Conservation (phyloP, 2,329 filamentous ascomycete genomes). For the Fusarium sp. region DNA sequence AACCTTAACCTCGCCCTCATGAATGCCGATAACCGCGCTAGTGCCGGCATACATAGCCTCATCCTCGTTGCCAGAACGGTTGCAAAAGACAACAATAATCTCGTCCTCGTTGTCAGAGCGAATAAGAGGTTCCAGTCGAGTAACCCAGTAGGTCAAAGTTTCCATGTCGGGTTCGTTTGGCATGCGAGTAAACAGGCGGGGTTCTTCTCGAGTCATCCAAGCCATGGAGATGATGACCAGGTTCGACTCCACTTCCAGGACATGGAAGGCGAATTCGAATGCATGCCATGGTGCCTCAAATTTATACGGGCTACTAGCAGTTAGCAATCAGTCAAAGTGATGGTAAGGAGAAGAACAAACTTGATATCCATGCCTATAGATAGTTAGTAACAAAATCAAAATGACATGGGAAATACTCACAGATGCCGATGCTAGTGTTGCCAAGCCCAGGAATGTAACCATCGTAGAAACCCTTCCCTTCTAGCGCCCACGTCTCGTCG, state of each 20-base stretch:
- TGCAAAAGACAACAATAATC: conserved; percentile 77
- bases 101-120: conserved; percentile 65
- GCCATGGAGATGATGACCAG: conserved; percentile 82
- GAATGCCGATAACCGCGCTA: conserved; percentile 76
- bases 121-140: conserved; percentile 75
- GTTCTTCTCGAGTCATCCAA: conserved; percentile 74
- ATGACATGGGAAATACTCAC: conserved; percentile 42
- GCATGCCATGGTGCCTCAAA: conserved; percentile 55
- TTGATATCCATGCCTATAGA: conserved; percentile 66
- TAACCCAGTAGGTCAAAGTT: conserved; percentile 81
- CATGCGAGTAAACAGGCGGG: conserved; percentile 57
- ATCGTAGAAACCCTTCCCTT: conserved; percentile 65
- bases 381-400: not conserved
- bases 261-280: conserved; percentile 64
- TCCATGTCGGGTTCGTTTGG: conserved; percentile 76
- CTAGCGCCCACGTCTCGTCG: conserved; percentile 72
- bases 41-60: conserved; percentile 79
- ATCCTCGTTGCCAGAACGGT: conserved; percentile 76
- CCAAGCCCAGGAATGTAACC: conserved; percentile 62
- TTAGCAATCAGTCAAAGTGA: too few species aligned
- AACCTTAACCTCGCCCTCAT: conserved; percentile 73
- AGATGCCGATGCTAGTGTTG: conserved; percentile 69
- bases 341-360: conserved; percentile 49
- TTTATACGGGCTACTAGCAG: conserved; percentile 46
- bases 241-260: conserved; percentile 67